phyloP scores from a whole-genome alignment of 2,329 filamentous ascomycete genomes.

The Sarocladiaceae sp. region DNA sequence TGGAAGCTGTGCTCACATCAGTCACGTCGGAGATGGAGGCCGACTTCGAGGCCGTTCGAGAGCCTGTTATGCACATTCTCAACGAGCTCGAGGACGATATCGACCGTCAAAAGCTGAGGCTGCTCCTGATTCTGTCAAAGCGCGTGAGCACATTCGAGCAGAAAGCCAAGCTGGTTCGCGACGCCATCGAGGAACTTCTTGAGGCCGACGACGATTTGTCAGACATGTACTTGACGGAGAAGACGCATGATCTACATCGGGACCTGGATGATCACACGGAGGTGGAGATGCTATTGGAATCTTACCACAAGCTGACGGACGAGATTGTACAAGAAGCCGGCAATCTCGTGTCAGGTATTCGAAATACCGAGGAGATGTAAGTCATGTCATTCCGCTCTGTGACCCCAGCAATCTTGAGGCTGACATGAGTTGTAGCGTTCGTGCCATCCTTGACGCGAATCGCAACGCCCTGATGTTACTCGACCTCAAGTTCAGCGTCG shows the following conservation, averaged over 20 bases:
- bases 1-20: slow-evolving; percentile 91
- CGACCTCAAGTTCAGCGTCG: slow-evolving; percentile 92
- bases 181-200: slow-evolving; percentile 89
- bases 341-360: slow-evolving; percentile 87
- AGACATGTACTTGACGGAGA: slow-evolving; percentile 92
- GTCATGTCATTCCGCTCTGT: slow-evolving; percentile 25
- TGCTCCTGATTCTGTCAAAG: slow-evolving; percentile 90
- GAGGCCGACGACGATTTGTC: slow-evolving; percentile 95
- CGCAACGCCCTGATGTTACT: slow-evolving; percentile 97
- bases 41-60: slow-evolving; percentile 89
- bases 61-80: slow-evolving; percentile 84
- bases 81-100: slow-evolving; percentile 94
- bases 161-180: slow-evolving; percentile 86
- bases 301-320: slow-evolving; percentile 95
- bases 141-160: slow-evolving; percentile 96
- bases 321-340: slow-evolving; percentile 95
- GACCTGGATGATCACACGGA: slow-evolving; percentile 87
- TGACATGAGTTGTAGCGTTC: slow-evolving; percentile 53
- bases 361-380: slow-evolving; percentile 98
- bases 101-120: slow-evolving; percentile 84
- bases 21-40: slow-evolving; percentile 88
- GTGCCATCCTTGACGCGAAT: slow-evolving; percentile 95
- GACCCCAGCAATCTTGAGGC: neutral
- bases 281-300: slow-evolving; percentile 93
- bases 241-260: slow-evolving; percentile 64